phyloP scores from a whole-genome alignment of 352 stramenopile genomes.

The Pythium aquatile region DNA sequence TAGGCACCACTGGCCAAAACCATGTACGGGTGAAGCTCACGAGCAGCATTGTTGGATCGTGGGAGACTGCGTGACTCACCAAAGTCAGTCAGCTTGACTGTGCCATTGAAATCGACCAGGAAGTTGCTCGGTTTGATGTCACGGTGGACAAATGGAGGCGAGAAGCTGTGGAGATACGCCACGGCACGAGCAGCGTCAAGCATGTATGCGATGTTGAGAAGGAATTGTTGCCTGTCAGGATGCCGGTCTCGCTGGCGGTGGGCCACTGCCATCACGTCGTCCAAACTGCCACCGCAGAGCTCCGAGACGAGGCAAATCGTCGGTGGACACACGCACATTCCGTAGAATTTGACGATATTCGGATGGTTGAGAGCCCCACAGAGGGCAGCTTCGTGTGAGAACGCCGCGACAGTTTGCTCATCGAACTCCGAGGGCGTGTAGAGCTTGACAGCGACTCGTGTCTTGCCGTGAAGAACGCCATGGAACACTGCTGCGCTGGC shows the following conservation, averaged over 20 bases:
- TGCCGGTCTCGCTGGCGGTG: conserved; percentile 42
- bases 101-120: conserved; percentile 34
- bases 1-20: conserved; percentile 14
- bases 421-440: conserved; percentile 55
- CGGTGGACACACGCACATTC: conserved; percentile 70
- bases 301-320: conserved; percentile 73
- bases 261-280: conserved; percentile 47
- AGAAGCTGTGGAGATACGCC: conserved; percentile 72
- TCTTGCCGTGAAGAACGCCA: conserved; percentile 48
- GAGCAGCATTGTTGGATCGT: not conserved
- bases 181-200: conserved; percentile 52
- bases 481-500: conserved; percentile 58
- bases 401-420: conserved; percentile 61
- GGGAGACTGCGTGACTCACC: conserved; percentile 30
- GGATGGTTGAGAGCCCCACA: conserved; percentile 62
- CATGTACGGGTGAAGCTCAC: conserved; percentile 22
- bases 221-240: conserved; percentile 39
- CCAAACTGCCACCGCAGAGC: conserved; percentile 58
- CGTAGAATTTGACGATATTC: conserved; percentile 78
- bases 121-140: conserved; percentile 85
- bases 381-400: conserved; percentile 71
- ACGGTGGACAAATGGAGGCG: conserved; percentile 58
- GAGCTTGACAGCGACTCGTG: conserved; percentile 67
- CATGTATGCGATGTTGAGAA: conserved; percentile 60
- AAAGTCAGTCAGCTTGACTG: conserved; percentile 33